Conservation (phyloP, 1,139 yeast genomes). For the Kazachstania sp. region DNA sequence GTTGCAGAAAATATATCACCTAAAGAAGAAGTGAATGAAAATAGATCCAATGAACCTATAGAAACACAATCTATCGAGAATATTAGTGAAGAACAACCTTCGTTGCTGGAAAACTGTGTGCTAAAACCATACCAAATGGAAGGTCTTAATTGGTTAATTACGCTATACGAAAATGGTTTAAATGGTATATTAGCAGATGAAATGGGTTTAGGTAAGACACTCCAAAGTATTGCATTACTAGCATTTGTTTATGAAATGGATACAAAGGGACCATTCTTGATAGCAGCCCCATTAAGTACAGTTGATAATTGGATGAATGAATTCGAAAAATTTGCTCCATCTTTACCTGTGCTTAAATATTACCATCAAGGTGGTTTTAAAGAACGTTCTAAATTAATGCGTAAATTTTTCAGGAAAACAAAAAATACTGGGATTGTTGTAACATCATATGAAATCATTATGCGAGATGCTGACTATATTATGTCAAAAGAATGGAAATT, state of each 20-base stretch:
- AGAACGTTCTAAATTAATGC: conserved; percentile 40
- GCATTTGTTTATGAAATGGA: conserved; percentile 74
- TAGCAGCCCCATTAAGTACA: conserved; percentile 84
- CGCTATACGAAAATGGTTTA: conserved; percentile 83
- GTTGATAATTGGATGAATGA: conserved; percentile 79
- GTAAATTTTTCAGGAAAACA: conserved; percentile 28
- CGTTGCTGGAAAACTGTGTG: conserved; percentile 52
- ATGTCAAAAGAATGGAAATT: conserved; percentile 56
- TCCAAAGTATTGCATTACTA: conserved; percentile 74
- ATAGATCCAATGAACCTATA: background rate
- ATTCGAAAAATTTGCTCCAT: conserved; percentile 64
- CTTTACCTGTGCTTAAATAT: conserved; percentile 53
- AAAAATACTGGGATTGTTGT: conserved; percentile 45
- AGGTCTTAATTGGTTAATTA: conserved; percentile 84
- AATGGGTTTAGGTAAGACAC: conserved; percentile 92
- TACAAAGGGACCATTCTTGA: conserved; percentile 71
- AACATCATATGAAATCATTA: conserved; percentile 75
- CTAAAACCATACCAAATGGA: conserved; percentile 81
- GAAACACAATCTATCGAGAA: background rate
- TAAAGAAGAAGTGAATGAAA: conserved; percentile 7
- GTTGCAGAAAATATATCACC: conserved; percentile 3
- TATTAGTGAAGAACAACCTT: conserved; percentile 45
- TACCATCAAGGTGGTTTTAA: conserved; percentile 48
- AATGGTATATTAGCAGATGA: conserved; percentile 96
- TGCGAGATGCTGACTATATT: conserved; percentile 53